Evolutionary conservation across 2,329 filamentous ascomycete genomes (phyloP), one percentile per base, ranked within the genome.

Genomic region (Chalara sp.): DNA sequence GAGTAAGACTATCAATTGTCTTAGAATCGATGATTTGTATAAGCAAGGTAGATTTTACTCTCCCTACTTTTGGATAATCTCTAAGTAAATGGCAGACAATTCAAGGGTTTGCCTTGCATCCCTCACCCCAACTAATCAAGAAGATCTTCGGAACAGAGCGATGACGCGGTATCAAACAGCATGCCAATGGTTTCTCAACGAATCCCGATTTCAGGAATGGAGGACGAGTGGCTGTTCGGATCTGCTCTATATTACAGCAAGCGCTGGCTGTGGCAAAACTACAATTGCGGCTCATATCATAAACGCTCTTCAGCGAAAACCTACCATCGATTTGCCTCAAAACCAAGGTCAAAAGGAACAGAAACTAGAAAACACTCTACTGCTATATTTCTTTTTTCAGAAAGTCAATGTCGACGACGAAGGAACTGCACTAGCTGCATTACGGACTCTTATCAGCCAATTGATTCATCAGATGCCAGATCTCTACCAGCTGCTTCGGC

Each of bases 161-260:
- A 10, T 48, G 46, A 43, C 13, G 8, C 35, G 29, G 6, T 48
- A 28, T 32, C 31, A 42, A 48, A 29, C 12, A 31, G 2, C 35
- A 5, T 6, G 46, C n/a, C 10, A 21, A 12, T 48, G 46, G 46
- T n/a, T 48, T 6, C 29, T 48, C 6, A 11, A 10, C 6, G 31
- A 48, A n/a, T 11, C n/a, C 5, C 31, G 35, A 42, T 48, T 32
- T 13, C 6, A 32, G n/a, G 31, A 28, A 6, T 48, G 28, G 35
- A 8, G 31, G 21, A 29, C 10, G 32, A 43, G 39, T 3, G 6
- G 3, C n/a, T 12, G 40, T 31, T 44, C 47, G 2, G 35, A 42
- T 32, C 31, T 50, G 8, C 48, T 46, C 42, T 50, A n/a, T 6
- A 46, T 50, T 7, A 50, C 48, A 28, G 48, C 48, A 44, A 46